phyloP scores from a whole-genome alignment of 169 alveolate species.

The Neospora caninum region DNA sequence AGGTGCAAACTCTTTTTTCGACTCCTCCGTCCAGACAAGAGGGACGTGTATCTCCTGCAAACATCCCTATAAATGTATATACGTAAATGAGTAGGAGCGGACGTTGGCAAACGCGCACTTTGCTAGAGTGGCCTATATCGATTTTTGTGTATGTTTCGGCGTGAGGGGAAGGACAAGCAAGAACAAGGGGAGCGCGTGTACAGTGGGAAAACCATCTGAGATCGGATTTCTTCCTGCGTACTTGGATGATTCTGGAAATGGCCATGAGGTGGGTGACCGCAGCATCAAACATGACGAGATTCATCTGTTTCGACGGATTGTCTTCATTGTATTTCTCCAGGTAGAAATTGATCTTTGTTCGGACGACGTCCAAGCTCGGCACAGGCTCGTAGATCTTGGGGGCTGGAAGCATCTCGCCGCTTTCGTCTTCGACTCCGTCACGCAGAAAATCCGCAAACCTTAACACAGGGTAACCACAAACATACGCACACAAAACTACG shows the following conservation, averaged over 20 bases:
- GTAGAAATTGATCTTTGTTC: constrained; percentile 85
- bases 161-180: not conserved
- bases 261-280: constrained; percentile 94
- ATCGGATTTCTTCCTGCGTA: constrained; percentile 63
- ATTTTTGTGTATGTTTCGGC: too few relatives aligned
- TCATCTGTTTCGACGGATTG: constrained; percentile 90
- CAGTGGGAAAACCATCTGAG: not conserved
- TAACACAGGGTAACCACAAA: not conserved
- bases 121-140: too few relatives aligned
- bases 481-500: too few relatives aligned
- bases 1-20: too few relatives aligned
- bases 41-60: too few relatives aligned
- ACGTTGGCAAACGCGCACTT: too few relatives aligned
- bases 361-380: constrained; percentile 66
- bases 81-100: not conserved
- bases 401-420: constrained; percentile 83
- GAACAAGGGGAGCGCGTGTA: not conserved
- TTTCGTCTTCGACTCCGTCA: constrained; percentile 83
- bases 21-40: too few relatives aligned
- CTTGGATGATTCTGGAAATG: constrained; percentile 90
- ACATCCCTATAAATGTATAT: not conserved
- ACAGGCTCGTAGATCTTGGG: constrained; percentile 83
- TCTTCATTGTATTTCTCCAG: constrained; percentile 91
- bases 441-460: constrained; percentile 86
- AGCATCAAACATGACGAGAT: constrained; percentile 96